These are phyloP conservation scores for Polymyxa betae DNA, from an alignment of 208 protist genomes.

Conservation along the genomic window DNA sequence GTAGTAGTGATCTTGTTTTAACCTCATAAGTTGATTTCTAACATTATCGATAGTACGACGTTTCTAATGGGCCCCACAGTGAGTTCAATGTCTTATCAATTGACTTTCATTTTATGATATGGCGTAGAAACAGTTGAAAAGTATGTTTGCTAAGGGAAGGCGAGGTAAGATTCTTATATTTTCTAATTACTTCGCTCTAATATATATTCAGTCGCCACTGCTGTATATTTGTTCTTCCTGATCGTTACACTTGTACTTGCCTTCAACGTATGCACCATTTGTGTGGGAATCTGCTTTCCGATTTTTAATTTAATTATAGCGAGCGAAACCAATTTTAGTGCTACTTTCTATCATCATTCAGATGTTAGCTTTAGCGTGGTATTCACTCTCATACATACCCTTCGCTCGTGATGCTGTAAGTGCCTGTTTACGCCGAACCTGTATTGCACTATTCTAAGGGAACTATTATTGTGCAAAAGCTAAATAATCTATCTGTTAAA, in stretches of 20 bases:
- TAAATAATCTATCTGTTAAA: background rate
- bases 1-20: background rate
- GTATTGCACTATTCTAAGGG: background rate
- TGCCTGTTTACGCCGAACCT: background rate
- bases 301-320: background rate
- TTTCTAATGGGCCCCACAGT: slow-evolving; percentile 30
- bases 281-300: background rate
- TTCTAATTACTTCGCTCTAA: background rate
- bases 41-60: slow-evolving; percentile 23
- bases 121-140: background rate
- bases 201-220: background rate
- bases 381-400: slow-evolving; percentile 37
- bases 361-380: slow-evolving; percentile 37
- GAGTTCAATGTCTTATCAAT: background rate
- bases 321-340: background rate
- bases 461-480: background rate
- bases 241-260: slow-evolving; percentile 28
- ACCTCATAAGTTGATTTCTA: background rate
- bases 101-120: background rate
- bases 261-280: slow-evolving; percentile 31
- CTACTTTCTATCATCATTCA: slow-evolving; percentile 20
- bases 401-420: background rate
- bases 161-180: background rate
- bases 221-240: slow-evolving; percentile 2
- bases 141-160: background rate